phyloP scores from a whole-genome alignment of 495 filamentous ascomycete genomes.

The Pseudoneurospora amorphoporcata region DNA sequence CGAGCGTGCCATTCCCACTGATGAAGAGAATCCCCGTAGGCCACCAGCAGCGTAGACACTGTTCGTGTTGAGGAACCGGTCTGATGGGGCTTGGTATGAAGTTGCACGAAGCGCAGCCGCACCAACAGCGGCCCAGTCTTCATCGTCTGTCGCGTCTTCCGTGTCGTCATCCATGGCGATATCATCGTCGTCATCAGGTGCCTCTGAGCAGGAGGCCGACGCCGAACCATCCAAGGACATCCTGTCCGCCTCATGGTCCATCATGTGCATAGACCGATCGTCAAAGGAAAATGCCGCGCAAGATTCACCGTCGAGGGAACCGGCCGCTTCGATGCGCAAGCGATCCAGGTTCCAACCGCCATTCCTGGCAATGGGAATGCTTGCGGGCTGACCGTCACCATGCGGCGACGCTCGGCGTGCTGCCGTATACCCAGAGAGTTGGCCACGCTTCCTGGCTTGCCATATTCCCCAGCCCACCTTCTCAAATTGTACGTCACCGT shows the following conservation, averaged over 20 bases:
- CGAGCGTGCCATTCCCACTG: slow-evolving; percentile 37
- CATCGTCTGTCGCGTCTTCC: slow-evolving; percentile 87
- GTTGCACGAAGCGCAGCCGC: slow-evolving; percentile 71
- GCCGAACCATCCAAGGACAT: slow-evolving; percentile 79
- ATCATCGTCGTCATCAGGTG: slow-evolving; percentile 61
- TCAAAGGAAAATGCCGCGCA: slow-evolving; percentile 63
- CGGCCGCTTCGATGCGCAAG: slow-evolving; percentile 32
- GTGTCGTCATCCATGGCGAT: slow-evolving; percentile 55
- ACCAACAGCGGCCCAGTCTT: slow-evolving; percentile 90
- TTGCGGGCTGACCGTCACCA: slow-evolving; percentile 45
- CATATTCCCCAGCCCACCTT: slow-evolving; percentile 97
- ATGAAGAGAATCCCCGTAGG: slow-evolving; percentile 35
- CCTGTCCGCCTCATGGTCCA: slow-evolving; percentile 84
- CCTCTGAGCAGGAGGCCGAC: slow-evolving; percentile 64
- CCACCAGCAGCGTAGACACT: slow-evolving; percentile 37
- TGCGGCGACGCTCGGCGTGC: slow-evolving; percentile 36
- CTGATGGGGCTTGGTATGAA: slow-evolving; percentile 39
- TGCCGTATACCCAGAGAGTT: slow-evolving; percentile 41
- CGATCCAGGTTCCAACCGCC: slow-evolving; percentile 36
- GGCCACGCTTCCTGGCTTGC: slow-evolving; percentile 69
- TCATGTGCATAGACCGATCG: slow-evolving; percentile 56
- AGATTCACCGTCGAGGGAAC: slow-evolving; percentile 25
- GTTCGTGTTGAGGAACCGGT: slow-evolving; percentile 26
- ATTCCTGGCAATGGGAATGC: slow-evolving; percentile 56
- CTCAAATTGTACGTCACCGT: slow-evolving; percentile 79